phyloP scores from a whole-genome alignment of 2,329 filamentous ascomycete genomes.

The Trichoderma sp. region DNA sequence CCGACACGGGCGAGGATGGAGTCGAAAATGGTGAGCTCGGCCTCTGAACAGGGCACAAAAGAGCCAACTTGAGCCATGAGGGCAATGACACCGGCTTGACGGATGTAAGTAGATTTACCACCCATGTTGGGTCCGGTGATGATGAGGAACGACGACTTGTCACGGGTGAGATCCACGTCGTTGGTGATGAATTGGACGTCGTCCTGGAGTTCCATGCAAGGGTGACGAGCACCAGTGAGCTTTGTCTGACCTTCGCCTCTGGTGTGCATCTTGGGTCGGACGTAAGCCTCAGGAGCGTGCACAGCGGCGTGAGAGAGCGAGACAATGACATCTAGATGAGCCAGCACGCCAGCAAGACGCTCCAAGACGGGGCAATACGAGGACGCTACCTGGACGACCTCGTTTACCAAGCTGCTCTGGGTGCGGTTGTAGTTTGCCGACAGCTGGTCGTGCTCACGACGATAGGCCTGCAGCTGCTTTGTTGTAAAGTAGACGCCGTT shows the following conservation, averaged over 20 bases:
- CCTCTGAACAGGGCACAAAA: constrained; percentile 88
- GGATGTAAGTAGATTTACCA: constrained; percentile 97
- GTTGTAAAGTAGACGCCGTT: constrained; percentile 99
- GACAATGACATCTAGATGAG: constrained; percentile 92
- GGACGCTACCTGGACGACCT: constrained; percentile 88
- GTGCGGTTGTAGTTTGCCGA: constrained; percentile 94
- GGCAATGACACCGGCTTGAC: constrained; percentile 93
- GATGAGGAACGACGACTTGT: constrained; percentile 84
- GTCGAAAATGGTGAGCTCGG: constrained; percentile 93
- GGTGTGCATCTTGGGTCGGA: constrained; percentile 83
- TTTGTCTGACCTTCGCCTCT: constrained; percentile 85
- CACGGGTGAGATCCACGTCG: constrained; percentile 77
- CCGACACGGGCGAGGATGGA: constrained; percentile 94
- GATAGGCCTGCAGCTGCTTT: constrained; percentile 70
- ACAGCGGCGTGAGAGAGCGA: constrained; percentile 90
- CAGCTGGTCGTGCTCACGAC: constrained; percentile 89
- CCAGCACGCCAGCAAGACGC: constrained; percentile 79
- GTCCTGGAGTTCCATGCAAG: constrained; percentile 98
- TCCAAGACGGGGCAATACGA: constrained; percentile 95
- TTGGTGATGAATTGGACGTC: constrained; percentile 99
- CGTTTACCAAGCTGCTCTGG: constrained; percentile 83
- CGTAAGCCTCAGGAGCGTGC: constrained; percentile 88
- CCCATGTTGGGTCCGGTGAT: constrained; percentile 99
- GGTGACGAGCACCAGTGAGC: constrained; percentile 90
- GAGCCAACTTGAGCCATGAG: constrained; percentile 96